phyloP scores from a whole-genome alignment of 2,329 filamentous ascomycete species.

The Verticillium longisporum region DNA sequence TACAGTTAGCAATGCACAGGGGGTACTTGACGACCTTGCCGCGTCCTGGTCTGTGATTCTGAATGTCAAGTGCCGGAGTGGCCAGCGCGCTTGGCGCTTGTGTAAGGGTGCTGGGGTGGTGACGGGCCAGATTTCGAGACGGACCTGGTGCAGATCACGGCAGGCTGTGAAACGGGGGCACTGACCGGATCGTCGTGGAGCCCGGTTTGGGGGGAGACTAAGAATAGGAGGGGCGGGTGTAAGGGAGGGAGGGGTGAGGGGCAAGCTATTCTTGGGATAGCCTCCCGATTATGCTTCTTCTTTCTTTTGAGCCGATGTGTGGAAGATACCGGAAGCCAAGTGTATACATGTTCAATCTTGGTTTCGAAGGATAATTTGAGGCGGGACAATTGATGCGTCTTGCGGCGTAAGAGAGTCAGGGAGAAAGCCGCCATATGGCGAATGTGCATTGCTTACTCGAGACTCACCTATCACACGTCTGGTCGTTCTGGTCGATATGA shows the following conservation, averaged over 20 bases:
- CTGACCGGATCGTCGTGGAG: not conserved
- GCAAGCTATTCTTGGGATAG: not conserved
- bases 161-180: not conserved
- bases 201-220: not conserved
- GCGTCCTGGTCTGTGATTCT: not conserved
- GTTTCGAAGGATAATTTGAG: not conserved
- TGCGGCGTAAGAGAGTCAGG: too few relatives aligned
- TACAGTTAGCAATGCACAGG: not conserved
- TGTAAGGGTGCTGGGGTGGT: not conserved
- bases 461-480: too few relatives aligned
- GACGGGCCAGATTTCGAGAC: not conserved
- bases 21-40: not conserved
- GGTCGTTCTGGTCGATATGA: too few relatives aligned
- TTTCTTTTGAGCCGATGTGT: not conserved
- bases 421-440: too few relatives aligned
- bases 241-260: not conserved
- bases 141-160: not conserved
- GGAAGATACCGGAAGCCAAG: not conserved
- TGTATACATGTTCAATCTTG: not conserved
- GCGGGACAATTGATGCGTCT: not conserved
- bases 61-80: not conserved
- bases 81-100: not conserved
- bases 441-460: too few relatives aligned
- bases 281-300: not conserved
- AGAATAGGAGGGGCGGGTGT: not conserved